Conservation (phyloP, 2,329 filamentous ascomycete species). For the Botryotinia calthae region DNA sequence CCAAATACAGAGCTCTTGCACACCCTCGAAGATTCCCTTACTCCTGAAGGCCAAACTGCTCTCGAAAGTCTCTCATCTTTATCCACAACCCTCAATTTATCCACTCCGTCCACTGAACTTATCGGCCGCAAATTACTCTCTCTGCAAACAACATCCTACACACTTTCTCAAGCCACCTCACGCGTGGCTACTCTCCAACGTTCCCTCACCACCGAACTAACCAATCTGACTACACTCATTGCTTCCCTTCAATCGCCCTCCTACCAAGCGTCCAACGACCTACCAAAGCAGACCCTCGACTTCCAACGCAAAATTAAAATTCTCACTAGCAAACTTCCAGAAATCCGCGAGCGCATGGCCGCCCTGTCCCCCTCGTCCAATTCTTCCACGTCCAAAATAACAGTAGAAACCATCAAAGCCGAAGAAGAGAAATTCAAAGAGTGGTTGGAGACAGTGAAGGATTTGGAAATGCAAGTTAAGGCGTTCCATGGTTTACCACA, state of each 20-base stretch:
- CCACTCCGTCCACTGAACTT: constrained; percentile 45
- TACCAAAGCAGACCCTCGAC: constrained; percentile 71
- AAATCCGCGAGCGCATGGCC: constrained; percentile 58
- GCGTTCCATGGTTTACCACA: constrained; percentile 71
- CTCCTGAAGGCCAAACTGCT: constrained; percentile 52
- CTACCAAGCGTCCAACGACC: constrained; percentile 55
- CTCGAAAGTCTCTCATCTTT: constrained; percentile 59
- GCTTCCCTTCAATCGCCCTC: constrained; percentile 44
- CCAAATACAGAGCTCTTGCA: constrained; percentile 47
- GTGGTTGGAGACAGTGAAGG: constrained; percentile 56
- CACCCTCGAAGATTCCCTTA: constrained; percentile 54
- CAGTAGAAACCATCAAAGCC: constrained; percentile 55
- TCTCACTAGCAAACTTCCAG: constrained; percentile 63
- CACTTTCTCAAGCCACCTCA: constrained; percentile 52
- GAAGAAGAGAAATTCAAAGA: constrained; percentile 59
- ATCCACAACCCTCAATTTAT: constrained; percentile 45
- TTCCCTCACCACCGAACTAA: constrained; percentile 53
- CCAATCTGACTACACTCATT: constrained; percentile 43
- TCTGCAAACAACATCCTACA: constrained; percentile 54
- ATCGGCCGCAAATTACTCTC: constrained; percentile 54
- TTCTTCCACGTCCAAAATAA: constrained; percentile 37
- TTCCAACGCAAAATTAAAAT: constrained; percentile 68
- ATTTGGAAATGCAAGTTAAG: constrained; percentile 60
- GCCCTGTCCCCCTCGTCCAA: constrained; percentile 37
- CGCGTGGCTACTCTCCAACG: constrained; percentile 56